Percentiles rank a stretch among this genome's conserved stretches.
These are phyloP conservation scores for Eudorina sp. DNA, from an alignment of 139 green algal species.

Conservation along the genomic window DNA sequence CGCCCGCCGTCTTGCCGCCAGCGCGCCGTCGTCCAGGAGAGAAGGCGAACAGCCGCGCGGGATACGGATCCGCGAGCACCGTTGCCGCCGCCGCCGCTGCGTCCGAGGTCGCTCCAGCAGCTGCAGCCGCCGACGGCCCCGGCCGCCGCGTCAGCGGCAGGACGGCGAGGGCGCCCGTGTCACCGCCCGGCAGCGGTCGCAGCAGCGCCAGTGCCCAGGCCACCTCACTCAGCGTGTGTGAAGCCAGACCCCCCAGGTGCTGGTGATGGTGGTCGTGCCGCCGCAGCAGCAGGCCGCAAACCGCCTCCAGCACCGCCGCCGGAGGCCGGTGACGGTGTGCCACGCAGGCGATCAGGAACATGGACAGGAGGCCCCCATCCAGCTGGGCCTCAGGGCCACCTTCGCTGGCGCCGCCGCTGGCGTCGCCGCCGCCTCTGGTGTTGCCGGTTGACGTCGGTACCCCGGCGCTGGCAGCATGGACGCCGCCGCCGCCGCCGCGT, in stretches of 20 bases:
- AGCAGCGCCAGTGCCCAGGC: constrained; percentile 19
- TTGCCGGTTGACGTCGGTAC: no score
- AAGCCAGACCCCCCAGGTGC: not conserved
- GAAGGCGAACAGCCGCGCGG: no score
- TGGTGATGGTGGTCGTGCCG: no score
- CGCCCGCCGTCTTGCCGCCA: not conserved
- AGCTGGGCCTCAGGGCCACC: not conserved
- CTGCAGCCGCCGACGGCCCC: not conserved
- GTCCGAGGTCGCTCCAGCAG: not conserved
- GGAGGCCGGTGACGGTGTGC: constrained; percentile 13
- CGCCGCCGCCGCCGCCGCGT: no score
- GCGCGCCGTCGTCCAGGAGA: no score
- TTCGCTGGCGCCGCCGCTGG: not conserved
- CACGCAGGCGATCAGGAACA: constrained; percentile 23
- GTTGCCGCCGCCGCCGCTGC: not conserved
- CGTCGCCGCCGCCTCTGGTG: no score
- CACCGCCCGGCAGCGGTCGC: not conserved
- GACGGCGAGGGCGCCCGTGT: not conserved
- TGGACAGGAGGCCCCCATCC: constrained; percentile 34
- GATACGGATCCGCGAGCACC: no score
- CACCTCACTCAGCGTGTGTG: constrained; percentile 33
- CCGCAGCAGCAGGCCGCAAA: constrained; percentile 10
- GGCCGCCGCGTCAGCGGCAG: not conserved
- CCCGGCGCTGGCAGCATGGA: no score
- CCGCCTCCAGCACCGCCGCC: constrained; percentile 9